A percentile compares a stretch with the other conserved stretches of the same genome.
phyloP scores from a whole-genome alignment of 2,329 filamentous ascomycete species.

The Cladosporium sphaerospermum region DNA sequence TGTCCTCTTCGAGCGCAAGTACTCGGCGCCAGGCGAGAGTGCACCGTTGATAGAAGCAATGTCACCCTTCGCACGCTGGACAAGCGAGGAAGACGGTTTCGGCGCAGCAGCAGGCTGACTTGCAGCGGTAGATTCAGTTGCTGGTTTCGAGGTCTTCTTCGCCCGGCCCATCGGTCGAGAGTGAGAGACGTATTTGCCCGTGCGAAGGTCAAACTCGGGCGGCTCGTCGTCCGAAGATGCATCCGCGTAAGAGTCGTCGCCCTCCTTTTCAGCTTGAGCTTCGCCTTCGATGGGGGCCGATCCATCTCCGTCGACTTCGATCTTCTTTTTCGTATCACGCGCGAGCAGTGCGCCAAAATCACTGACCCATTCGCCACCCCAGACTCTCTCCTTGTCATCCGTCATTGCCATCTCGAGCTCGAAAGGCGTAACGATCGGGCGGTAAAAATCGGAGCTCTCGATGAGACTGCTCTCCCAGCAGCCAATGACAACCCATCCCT shows the following conservation, averaged over 20 bases:
- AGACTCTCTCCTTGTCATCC: constrained; percentile 68
- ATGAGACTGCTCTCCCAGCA: constrained; percentile 96
- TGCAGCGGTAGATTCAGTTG: constrained; percentile 20
- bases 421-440: constrained; percentile 89
- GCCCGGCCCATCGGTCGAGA: constrained; percentile 61
- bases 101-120: constrained; percentile 2
- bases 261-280: constrained; percentile 51
- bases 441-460: constrained; percentile 82
- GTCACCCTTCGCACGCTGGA: constrained; percentile 61
- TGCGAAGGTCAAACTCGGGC: constrained; percentile 87
- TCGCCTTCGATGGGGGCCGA: constrained; percentile 20
- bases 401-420: constrained; percentile 75
- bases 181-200: constrained; percentile 72
- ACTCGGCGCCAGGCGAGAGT: constrained; percentile 88
- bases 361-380: constrained; percentile 84
- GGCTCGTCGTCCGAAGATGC: constrained; percentile 47
- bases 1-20: constrained; percentile 69
- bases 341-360: constrained; percentile 68
- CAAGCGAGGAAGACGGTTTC: constrained; percentile 45
- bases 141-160: not conserved
- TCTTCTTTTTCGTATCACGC: constrained; percentile 18
- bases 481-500: constrained; percentile 93
- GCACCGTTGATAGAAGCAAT: constrained; percentile 77
- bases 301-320: constrained; percentile 24
- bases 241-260: constrained; percentile 57